Evolutionary conservation across 225 moss, liverwort and hornwort genomes (phyloP).

Genomic region (Polytrichum formosum): DNA sequence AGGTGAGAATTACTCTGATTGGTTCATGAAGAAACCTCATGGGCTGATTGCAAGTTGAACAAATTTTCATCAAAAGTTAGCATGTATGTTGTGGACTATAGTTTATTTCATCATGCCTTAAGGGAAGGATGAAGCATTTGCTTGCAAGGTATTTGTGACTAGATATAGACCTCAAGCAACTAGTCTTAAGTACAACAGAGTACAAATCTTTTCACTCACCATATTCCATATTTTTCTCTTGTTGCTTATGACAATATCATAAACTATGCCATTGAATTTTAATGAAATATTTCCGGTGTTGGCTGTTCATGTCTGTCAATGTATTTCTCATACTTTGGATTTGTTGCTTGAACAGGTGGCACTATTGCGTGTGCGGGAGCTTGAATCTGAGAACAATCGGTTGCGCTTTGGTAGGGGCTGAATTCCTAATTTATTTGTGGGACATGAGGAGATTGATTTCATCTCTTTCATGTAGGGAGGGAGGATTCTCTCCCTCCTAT

Average conservation of each 20-base stretch:
- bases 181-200: neutral
- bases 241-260: neutral
- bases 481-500: slow-evolving; percentile 2
- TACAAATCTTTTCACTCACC: neutral
- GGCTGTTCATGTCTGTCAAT: neutral
- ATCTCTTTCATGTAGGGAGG: neutral
- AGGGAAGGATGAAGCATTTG: too few relatives aligned
- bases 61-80: too few relatives aligned
- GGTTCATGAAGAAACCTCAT: too few relatives aligned
- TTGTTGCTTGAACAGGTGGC: slow-evolving; percentile 30
- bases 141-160: too few relatives aligned
- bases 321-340: neutral
- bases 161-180: neutral
- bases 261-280: neutral
- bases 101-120: too few relatives aligned
- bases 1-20: slow-evolving; percentile 10
- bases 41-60: too few relatives aligned
- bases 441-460: slow-evolving; percentile 5
- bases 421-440: neutral
- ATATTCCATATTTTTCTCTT: neutral
- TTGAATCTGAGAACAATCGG: slow-evolving; percentile 49
- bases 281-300: neutral
- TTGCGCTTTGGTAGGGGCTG: slow-evolving; percentile 38
- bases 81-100: too few relatives aligned
- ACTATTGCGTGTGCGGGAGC: slow-evolving; percentile 39